These are phyloP conservation scores for Pseudoturritis turrita DNA, from an alignment of 345 rosid species.

Conservation along the genomic window DNA sequence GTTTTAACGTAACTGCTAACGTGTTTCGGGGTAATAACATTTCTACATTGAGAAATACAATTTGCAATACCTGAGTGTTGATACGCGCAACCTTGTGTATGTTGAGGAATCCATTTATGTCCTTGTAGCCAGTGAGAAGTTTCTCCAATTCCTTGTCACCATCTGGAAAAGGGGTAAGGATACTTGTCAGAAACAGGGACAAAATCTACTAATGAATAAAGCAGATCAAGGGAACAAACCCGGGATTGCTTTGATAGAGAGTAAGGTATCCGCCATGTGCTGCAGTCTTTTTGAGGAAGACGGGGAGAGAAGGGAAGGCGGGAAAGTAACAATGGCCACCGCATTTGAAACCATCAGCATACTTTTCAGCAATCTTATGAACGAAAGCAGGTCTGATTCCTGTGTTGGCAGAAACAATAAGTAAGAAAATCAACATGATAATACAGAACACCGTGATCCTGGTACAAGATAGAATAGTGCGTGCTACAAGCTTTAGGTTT, in stretches of 20 bases:
- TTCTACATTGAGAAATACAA: background rate
- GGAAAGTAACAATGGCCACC: constrained; percentile 73
- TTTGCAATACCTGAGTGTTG: constrained; percentile 66
- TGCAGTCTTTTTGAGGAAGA: constrained; percentile 73
- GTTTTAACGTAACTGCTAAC: background rate
- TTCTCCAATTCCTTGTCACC: constrained; percentile 77
- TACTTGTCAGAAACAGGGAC: background rate
- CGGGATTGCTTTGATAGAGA: constrained; percentile 83
- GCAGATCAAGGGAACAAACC: constrained; percentile 37
- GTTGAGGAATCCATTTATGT: constrained; percentile 85
- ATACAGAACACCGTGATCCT: background rate
- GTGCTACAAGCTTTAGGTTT: background rate
- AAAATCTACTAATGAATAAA: background rate
- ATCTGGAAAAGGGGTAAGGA: constrained; percentile 34
- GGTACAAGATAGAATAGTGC: background rate
- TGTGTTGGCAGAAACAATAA: constrained; percentile 23
- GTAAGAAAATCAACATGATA: background rate
- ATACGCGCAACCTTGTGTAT: constrained; percentile 76
- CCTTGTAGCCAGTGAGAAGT: constrained; percentile 88
- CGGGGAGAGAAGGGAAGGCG: constrained; percentile 65
- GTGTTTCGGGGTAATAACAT: background rate
- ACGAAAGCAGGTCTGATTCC: constrained; percentile 91
- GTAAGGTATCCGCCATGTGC: constrained; percentile 81
- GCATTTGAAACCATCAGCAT: constrained; percentile 73
- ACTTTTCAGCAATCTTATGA: constrained; percentile 69